These are phyloP conservation scores for Perilla frutescens DNA, from an alignment of 257 asterid species.

Conservation along the genomic window DNA sequence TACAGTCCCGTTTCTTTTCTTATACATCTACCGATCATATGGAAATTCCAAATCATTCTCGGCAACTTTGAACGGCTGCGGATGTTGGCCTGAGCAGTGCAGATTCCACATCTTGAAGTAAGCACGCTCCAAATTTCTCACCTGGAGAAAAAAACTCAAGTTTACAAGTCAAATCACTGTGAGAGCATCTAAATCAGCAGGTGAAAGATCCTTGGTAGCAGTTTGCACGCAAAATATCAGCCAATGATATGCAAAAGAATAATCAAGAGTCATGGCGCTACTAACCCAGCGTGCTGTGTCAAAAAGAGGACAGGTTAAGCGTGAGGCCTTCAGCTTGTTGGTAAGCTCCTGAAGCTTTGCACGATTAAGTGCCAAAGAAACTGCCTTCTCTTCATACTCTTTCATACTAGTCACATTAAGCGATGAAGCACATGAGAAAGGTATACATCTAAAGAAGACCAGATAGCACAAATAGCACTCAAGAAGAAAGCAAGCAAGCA, in stretches of 20 bases:
- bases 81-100: slow-evolving; percentile 80
- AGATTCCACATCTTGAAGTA: slow-evolving; percentile 97
- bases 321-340: slow-evolving; percentile 76
- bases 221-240: not conserved
- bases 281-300: slow-evolving; percentile 96
- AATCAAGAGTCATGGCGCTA: not conserved
- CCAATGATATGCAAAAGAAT: not conserved
- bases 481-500: not conserved
- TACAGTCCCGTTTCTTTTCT: slow-evolving; percentile 48
- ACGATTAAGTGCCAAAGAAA: slow-evolving; percentile 76
- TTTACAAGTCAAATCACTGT: not conserved
- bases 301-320: slow-evolving; percentile 83
- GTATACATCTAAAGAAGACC: not conserved
- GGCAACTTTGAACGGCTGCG: slow-evolving; percentile 86
- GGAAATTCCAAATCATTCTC: slow-evolving; percentile 79
- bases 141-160: slow-evolving; percentile 53
- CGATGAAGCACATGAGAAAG: slow-evolving; percentile 18
- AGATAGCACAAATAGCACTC: not conserved
- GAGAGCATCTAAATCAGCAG: not conserved
- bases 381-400: slow-evolving; percentile 96
- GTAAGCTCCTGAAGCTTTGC: slow-evolving; percentile 84
- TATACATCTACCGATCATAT: slow-evolving; percentile 52
- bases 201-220: not conserved
- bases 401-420: slow-evolving; percentile 64
- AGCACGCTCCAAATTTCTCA: slow-evolving; percentile 84